These are phyloP conservation scores for Sclerotinia glacialis DNA, from an alignment of 2,329 filamentous ascomycete species.

Conservation along the genomic window DNA sequence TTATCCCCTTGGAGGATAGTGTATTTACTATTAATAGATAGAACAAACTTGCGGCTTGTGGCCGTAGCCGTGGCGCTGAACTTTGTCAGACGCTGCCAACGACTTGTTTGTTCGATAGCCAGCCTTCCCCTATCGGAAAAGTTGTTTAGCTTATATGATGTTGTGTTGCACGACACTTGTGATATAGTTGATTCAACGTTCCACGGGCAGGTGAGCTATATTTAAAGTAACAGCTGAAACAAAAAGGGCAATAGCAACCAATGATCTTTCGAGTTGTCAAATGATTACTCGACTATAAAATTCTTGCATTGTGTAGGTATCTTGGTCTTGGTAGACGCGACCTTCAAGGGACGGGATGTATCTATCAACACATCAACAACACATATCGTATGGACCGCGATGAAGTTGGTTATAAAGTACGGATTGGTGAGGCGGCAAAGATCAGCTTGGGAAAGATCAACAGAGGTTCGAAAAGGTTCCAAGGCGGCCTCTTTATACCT, in stretches of 20 bases:
- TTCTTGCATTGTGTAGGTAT: not conserved
- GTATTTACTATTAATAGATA: slow-evolving; percentile 11
- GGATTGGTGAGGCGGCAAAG: not conserved
- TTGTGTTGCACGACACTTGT: not conserved
- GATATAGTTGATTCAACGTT: slow-evolving; percentile 10
- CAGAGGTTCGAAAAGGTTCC: not conserved
- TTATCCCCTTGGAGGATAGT: slow-evolving; percentile 6
- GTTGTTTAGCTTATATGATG: slow-evolving; percentile 7
- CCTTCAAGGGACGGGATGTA: not conserved
- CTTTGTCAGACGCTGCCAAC: slow-evolving; percentile 15
- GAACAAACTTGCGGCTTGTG: slow-evolving; percentile 1
- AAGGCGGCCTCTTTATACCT: not conserved
- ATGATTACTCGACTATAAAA: not conserved
- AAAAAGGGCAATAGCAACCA: not conserved
- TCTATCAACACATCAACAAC: not conserved
- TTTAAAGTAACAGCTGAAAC: slow-evolving; percentile 10
- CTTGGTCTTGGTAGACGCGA: not conserved
- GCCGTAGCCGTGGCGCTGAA: slow-evolving; percentile 14
- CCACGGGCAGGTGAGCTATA: slow-evolving; percentile 9
- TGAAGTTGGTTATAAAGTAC: not conserved
- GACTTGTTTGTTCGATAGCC: slow-evolving; percentile 12
- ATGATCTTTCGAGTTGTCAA: slow-evolving; percentile 5
- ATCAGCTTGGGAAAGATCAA: not conserved
- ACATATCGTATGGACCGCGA: not conserved
- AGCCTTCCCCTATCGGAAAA: not conserved